Evolutionary conservation across 2,329 filamentous ascomycete species (phyloP).

Genomic region (Daldinia sp.): DNA sequence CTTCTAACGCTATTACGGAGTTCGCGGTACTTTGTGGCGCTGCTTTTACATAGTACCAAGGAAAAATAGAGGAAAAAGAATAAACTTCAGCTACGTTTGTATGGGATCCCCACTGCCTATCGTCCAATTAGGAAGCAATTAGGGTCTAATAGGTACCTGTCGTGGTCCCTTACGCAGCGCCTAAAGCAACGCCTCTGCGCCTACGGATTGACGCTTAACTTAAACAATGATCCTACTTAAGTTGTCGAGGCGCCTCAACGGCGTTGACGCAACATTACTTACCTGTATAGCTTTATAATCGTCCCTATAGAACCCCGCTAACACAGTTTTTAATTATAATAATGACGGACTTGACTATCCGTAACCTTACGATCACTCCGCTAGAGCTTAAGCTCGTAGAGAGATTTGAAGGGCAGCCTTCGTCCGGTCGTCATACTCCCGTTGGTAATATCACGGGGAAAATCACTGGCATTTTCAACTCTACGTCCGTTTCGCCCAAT

Average conservation of each 20-base stretch:
- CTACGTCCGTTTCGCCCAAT: conserved; percentile 47
- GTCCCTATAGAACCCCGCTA: conserved; percentile 3
- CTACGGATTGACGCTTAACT: conserved; percentile 4
- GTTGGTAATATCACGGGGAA: conserved; percentile 56
- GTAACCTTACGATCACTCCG: conserved; percentile 80
- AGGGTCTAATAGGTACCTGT: not conserved
- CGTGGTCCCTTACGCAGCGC: conserved; percentile 7
- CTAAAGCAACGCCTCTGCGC: conserved; percentile 22
- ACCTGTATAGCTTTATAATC: conserved; percentile 9
- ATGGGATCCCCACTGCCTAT: conserved; percentile 15
- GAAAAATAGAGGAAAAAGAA: not conserved
- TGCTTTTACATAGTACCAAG: conserved; percentile 12
- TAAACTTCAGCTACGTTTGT: conserved; percentile 22
- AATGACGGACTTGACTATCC: conserved; percentile 72
- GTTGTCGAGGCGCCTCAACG: conserved; percentile 16
- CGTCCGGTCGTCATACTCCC: conserved; percentile 54
- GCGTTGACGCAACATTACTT: conserved; percentile 24
- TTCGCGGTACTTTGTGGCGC: not conserved
- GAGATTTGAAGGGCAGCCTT: conserved; percentile 67
- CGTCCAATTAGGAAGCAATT: conserved; percentile 15
- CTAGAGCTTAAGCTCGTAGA: conserved; percentile 77
- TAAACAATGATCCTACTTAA: conserved; percentile 18
- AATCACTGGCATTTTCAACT: conserved; percentile 56
- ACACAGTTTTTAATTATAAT: conserved; percentile 2
- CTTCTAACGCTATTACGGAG: not conserved